A percentile compares a stretch with the other conserved stretches of the same genome.
Conservation (phyloP, 2,329 filamentous ascomycete species). For the Fusarium sp. region DNA sequence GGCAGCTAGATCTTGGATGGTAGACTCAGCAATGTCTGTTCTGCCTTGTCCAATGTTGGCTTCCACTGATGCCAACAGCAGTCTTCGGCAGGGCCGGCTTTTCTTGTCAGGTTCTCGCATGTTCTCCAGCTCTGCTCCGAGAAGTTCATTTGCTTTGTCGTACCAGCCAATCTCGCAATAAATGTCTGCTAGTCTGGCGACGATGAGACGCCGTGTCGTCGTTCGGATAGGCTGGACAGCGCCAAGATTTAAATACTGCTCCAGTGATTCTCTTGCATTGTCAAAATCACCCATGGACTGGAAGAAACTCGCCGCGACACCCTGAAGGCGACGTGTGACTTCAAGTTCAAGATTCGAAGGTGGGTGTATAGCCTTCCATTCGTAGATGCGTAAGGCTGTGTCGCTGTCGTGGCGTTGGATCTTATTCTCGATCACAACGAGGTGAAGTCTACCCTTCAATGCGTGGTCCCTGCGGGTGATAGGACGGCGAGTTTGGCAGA, state of each 20-base stretch:
- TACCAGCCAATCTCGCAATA: slow-evolving; percentile 43
- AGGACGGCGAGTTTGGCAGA: slow-evolving; percentile 15
- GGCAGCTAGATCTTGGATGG: slow-evolving; percentile 14
- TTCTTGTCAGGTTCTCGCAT: slow-evolving; percentile 11
- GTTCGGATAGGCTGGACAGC: slow-evolving; percentile 34
- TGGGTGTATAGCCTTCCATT: slow-evolving; percentile 38
- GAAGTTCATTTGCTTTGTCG: slow-evolving; percentile 27
- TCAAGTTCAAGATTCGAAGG: slow-evolving; percentile 42
- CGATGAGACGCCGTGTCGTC: slow-evolving; percentile 41
- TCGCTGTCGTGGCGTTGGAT: slow-evolving; percentile 42
- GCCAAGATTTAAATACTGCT: slow-evolving; percentile 41
- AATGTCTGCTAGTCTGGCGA: slow-evolving; percentile 41
- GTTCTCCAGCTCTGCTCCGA: slow-evolving; percentile 32
- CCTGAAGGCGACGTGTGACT: slow-evolving; percentile 44
- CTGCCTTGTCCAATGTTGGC: slow-evolving; percentile 10
- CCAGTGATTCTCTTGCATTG: slow-evolving; percentile 40
- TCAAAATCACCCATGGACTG: slow-evolving; percentile 44
- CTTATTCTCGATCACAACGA: slow-evolving; percentile 46
- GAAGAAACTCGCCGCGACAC: slow-evolving; percentile 41
- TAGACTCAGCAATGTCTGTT: slow-evolving; percentile 12
- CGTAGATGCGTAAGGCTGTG: slow-evolving; percentile 40
- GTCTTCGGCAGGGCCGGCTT: slow-evolving; percentile 31
- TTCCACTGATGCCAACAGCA: slow-evolving; percentile 36
- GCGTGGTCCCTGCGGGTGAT: slow-evolving; percentile 37
- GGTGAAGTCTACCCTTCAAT: slow-evolving; percentile 42